Percentiles rank a stretch among this genome's conserved stretches.
Evolutionary conservation across 192 early-diverging fungal species (phyloP).

Genomic region (Radiomyces spectabilis): DNA sequence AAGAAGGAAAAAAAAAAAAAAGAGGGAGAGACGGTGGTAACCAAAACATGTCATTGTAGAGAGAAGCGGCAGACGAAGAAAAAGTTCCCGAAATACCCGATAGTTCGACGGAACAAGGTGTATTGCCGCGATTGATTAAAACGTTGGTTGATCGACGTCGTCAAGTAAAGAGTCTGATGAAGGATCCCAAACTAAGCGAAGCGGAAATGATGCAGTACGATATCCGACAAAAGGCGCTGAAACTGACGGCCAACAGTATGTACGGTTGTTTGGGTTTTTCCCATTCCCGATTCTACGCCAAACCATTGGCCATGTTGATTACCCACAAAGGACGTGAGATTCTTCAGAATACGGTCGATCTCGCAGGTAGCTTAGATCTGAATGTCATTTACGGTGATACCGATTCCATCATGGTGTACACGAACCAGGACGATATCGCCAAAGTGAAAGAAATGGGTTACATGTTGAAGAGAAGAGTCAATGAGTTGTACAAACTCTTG

Average conservation of each 20-base stretch:
- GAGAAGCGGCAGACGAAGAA: constrained; percentile 43
- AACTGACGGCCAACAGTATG: constrained; percentile 97
- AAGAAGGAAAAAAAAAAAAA: not conserved
- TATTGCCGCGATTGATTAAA: constrained; percentile 81
- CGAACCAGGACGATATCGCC: constrained; percentile 58
- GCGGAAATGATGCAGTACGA: constrained; percentile 55
- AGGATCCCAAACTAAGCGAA: constrained; percentile 50
- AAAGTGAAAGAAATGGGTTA: constrained; percentile 75
- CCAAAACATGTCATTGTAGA: not conserved
- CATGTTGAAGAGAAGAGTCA: constrained; percentile 78
- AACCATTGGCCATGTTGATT: constrained; percentile 94
- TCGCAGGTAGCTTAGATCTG: constrained; percentile 68
- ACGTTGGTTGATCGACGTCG: constrained; percentile 86
- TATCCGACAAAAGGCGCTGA: constrained; percentile 89
- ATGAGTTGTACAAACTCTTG: constrained; percentile 82
- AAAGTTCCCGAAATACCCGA: constrained; percentile 74
- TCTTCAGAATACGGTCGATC: constrained; percentile 81
- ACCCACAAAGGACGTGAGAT: constrained; percentile 94
- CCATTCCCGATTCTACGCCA: constrained; percentile 95
- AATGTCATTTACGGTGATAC: constrained; percentile 99
- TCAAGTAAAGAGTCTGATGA: constrained; percentile 86
- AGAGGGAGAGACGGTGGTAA: not conserved
- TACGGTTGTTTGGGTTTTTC: constrained; percentile 97
- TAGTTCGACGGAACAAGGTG: constrained; percentile 54
- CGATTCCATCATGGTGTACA: constrained; percentile 98